Conservation (phyloP, 305 asterid species). For the Coffea humblotiana region DNA sequence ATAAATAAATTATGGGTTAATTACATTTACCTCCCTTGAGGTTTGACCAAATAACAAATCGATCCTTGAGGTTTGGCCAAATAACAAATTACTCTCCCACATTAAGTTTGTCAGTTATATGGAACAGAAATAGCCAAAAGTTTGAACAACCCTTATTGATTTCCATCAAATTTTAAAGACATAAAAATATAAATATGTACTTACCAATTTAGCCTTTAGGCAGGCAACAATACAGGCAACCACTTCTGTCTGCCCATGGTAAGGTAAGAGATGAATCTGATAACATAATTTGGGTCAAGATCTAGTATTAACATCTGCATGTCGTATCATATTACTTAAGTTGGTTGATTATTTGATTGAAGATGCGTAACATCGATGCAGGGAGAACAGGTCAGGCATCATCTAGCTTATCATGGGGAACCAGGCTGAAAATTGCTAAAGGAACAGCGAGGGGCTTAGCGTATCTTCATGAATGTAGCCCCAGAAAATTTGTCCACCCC, state of each 20-base stretch:
- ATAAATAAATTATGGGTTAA: too few relatives aligned
- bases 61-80: too few relatives aligned
- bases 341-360: neutral
- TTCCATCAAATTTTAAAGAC: too few relatives aligned
- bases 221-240: too few relatives aligned
- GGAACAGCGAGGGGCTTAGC: slow-evolving; percentile 86
- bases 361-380: slow-evolving; percentile 16
- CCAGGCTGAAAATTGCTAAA: slow-evolving; percentile 62
- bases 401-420: slow-evolving; percentile 66
- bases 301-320: neutral
- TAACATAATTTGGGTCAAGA: neutral
- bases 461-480: slow-evolving; percentile 96
- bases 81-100: too few relatives aligned
- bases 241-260: neutral
- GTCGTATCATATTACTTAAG: neutral
- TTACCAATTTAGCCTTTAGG: too few relatives aligned
- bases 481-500: slow-evolving; percentile 88
- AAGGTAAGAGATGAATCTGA: neutral
- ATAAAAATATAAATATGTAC: too few relatives aligned
- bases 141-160: too few relatives aligned
- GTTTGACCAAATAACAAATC: too few relatives aligned
- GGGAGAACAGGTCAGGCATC: slow-evolving; percentile 72
- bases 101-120: too few relatives aligned
- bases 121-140: too few relatives aligned
- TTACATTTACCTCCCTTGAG: too few relatives aligned